Evolutionary conservation across 179 eudicot genomes (phyloP), one percentile per base, ranked within the genome.

Genomic region (Silene vulgaris): DNA sequence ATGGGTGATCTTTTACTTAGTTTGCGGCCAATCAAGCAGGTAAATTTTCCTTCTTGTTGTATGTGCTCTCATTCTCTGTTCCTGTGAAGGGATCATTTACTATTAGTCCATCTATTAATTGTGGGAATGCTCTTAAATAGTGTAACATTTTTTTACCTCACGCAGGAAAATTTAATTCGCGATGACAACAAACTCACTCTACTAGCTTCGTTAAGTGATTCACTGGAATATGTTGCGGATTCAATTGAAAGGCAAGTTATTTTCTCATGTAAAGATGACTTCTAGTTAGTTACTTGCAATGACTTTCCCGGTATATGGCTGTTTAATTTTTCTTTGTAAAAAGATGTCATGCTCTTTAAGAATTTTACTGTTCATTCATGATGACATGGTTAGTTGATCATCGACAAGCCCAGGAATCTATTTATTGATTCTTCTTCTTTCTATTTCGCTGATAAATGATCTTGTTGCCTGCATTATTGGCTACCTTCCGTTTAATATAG

Each of bases 141-240:
- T 4, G 5, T 14, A 52, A 14, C 16, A 3, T 13, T 2, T 52
- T 13, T 23, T 50, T 69, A 20, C 81, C 63, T 77, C 74, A 21
- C 87, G 87, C 89, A 96, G 99, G 99, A 93, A 75, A 85, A 91
- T 88, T 84, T 96, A 77, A 96, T 96, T 75, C 98, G 92, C 70
- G 99, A 96, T 78, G 98, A 93, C 81, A 91, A 90, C 88, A 93
- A 91, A 83, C 91, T 96, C 77, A 88, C 89, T 74, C 85, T 96
- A 48, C 80, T 96, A 84, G 99, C 99, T 73, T 96, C 98, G 13
- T 69, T 96, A 54, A 96, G 98, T 81, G 99, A 96, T 87, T 96
- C 99, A 17, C 82, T 96, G 88, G 98, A 96, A 88, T 96, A 93
- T 88, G 91, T 96, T 82, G 99, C 99, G 35, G 98, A 93, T 78